These are phyloP conservation scores for Wallacemonas sp. DNA, from an alignment of 208 protist genomes.

Conservation along the genomic window DNA sequence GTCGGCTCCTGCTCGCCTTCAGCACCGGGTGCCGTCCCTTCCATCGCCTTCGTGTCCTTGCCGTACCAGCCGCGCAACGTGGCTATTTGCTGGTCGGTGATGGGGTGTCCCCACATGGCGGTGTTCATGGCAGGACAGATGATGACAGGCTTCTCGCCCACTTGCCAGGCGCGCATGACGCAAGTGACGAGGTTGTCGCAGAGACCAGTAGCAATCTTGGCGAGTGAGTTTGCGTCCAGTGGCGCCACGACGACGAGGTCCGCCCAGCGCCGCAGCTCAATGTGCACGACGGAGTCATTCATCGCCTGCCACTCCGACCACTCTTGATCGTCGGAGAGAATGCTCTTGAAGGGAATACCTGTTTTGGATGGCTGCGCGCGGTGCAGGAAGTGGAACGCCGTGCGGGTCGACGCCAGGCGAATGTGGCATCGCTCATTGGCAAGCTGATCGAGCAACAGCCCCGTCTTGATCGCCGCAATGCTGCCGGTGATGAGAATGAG, in stretches of 20 bases:
- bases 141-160: slow-evolving; percentile 88
- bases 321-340: slow-evolving; percentile 85
- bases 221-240: slow-evolving; percentile 96
- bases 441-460: slow-evolving; percentile 77
- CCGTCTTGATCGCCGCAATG: slow-evolving; percentile 87
- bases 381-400: slow-evolving; percentile 75
- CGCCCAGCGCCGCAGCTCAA: slow-evolving; percentile 94
- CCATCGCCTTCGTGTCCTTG: not conserved
- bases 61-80: slow-evolving; percentile 61
- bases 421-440: slow-evolving; percentile 61
- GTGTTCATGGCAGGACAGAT: slow-evolving; percentile 99
- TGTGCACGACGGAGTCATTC: slow-evolving; percentile 91
- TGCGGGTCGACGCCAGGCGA: slow-evolving; percentile 78
- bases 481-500: slow-evolving; percentile 86
- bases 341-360: slow-evolving; percentile 67
- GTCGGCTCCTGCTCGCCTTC: not conserved
- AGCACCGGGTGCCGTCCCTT: not conserved
- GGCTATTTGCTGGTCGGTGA: slow-evolving; percentile 81
- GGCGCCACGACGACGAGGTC: slow-evolving; percentile 96
- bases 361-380: slow-evolving; percentile 58
- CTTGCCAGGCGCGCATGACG: slow-evolving; percentile 95
- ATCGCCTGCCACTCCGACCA: slow-evolving; percentile 80
- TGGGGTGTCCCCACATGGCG: slow-evolving; percentile 96
- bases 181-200: slow-evolving; percentile 96
- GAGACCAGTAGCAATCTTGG: slow-evolving; percentile 93